A percentile compares a stretch with the other conserved stretches of the same genome.
phyloP scores from a whole-genome alignment of 345 rosid species.

The Eutrema heterophyllum region DNA sequence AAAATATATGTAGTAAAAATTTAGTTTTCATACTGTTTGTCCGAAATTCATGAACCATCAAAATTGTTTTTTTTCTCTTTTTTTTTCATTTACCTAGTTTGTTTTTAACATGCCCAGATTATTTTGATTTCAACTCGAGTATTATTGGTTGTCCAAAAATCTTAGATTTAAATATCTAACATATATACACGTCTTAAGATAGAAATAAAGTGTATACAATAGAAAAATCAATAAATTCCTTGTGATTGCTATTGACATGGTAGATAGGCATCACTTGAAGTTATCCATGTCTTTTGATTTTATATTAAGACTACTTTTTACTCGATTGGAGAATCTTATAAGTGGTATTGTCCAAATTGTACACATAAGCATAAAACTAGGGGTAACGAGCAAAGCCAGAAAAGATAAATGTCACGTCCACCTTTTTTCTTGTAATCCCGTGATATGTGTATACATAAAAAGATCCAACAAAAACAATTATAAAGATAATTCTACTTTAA shows the following conservation, averaged over 20 bases:
- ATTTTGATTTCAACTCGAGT: too few relatives aligned
- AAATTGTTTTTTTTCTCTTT: too few relatives aligned
- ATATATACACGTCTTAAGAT: too few relatives aligned
- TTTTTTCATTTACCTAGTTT: not conserved
- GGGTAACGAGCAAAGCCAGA: not conserved
- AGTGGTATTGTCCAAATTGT: not conserved
- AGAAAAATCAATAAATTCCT: not conserved
- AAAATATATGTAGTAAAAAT: not conserved
- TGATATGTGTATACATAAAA: constrained; percentile 12
- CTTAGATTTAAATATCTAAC: too few relatives aligned
- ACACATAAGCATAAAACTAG: constrained; percentile 1
- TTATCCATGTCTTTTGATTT: constrained; percentile 2
- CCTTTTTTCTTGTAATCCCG: constrained; percentile 21
- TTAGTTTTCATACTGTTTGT: not conserved
- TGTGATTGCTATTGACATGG: not conserved
- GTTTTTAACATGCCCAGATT: too few relatives aligned
- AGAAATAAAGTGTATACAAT: not conserved
- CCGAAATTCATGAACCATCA: not conserved
- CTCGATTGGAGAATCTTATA: not conserved
- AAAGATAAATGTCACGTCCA: constrained; percentile 24
- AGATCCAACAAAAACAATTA: constrained; percentile 1
- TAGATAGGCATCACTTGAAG: not conserved
- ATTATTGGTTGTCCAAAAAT: too few relatives aligned
- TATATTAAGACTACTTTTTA: not conserved
- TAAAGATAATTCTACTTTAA: constrained; percentile 5